Percentiles rank a stretch among this genome's conserved stretches.
phyloP scores from a whole-genome alignment of 148 eudicot species.

The Vaccinium corymbosum region DNA sequence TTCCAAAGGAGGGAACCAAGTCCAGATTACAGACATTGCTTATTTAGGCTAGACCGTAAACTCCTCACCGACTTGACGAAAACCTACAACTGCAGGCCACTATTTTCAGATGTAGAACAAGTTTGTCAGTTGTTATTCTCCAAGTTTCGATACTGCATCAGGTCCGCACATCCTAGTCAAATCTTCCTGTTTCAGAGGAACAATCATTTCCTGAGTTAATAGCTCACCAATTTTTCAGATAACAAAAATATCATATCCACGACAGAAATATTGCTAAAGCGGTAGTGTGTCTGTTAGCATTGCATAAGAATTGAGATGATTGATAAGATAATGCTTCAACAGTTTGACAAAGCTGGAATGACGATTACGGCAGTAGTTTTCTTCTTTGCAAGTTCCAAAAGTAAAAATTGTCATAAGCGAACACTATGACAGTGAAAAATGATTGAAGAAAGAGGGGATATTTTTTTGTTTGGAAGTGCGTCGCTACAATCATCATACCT shows the following conservation, averaged over 20 bases:
- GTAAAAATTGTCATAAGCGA: not conserved
- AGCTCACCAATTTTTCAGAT: not conserved
- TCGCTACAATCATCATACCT: constrained; percentile 39
- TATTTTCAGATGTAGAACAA: not conserved
- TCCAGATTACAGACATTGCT: not conserved
- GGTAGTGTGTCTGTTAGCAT: not conserved
- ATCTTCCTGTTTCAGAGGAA: constrained; percentile 55
- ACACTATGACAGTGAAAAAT: not conserved
- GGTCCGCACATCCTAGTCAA: constrained; percentile 51
- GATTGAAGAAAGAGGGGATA: not conserved
- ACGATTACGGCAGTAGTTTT: not conserved
- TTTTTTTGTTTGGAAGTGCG: not conserved
- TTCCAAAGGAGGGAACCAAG: not conserved
- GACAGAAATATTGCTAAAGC: not conserved
- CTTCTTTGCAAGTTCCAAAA: not conserved
- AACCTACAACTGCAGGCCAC: not conserved
- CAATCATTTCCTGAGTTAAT: constrained; percentile 10
- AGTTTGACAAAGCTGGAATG: not conserved
- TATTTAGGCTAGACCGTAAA: not conserved
- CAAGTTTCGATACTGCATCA: constrained; percentile 38
- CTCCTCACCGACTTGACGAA: not conserved
- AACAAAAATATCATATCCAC: not conserved
- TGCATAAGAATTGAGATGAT: not conserved
- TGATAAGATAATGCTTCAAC: not conserved
- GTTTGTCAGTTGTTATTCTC: constrained; percentile 31